phyloP scores from a whole-genome alignment of 129 eudicot genomes.

The Pittosporum tobira region DNA sequence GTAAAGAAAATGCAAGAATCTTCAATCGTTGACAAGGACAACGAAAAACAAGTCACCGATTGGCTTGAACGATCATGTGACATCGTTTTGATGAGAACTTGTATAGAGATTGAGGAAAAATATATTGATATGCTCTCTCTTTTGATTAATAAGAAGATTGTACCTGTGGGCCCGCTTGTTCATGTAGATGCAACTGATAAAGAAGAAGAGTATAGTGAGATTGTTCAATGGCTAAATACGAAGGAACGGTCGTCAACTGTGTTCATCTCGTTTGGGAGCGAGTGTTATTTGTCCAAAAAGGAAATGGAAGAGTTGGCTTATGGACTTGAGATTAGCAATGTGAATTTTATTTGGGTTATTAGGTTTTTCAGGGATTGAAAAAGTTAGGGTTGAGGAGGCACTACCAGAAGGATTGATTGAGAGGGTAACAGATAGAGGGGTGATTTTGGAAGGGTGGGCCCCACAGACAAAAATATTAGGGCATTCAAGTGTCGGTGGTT shows the following conservation, averaged over 20 bases:
- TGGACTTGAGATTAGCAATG: constrained; percentile 8
- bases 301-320: no score
- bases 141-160: constrained; percentile 1
- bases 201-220: background rate
- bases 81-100: constrained; percentile 12
- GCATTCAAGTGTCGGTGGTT: constrained; percentile 15
- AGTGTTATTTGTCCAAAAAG: constrained; percentile 18
- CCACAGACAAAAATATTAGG: constrained; percentile 17
- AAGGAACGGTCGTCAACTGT: constrained; percentile 9
- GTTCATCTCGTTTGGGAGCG: constrained; percentile 23
- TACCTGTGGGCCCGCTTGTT: constrained; percentile 22
- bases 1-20: background rate
- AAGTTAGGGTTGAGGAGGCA: background rate
- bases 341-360: no score
- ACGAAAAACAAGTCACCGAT: background rate
- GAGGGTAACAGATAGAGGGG: constrained; percentile 13
- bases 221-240: constrained; percentile 10
- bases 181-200: background rate
- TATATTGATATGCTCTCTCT: constrained; percentile 11
- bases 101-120: constrained; percentile 17
- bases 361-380: background rate
- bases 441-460: constrained; percentile 17
- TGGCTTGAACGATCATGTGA: constrained; percentile 3
- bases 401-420: constrained; percentile 15
- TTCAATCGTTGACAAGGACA: background rate